phyloP scores from a whole-genome alignment of 768 basidiomycete species.

The Lentinula sp. region DNA sequence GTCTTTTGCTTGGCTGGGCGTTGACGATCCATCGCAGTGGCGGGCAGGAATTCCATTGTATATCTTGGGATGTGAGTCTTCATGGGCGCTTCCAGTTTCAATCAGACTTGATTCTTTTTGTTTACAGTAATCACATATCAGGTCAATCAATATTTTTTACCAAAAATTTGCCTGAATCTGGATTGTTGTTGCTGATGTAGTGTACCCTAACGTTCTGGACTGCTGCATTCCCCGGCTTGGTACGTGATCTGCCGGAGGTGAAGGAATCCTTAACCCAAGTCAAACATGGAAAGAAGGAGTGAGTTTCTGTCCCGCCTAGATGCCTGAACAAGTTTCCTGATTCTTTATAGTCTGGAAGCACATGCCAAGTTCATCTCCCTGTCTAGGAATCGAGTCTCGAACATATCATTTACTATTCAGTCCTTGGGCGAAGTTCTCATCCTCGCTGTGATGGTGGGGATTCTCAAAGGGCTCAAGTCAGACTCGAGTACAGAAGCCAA shows the following conservation, averaged over 20 bases:
- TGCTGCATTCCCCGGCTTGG: slow-evolving; percentile 74
- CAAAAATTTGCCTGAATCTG: background rate
- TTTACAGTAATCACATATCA: slow-evolving; percentile 65
- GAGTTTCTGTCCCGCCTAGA: slow-evolving; percentile 6
- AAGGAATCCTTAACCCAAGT: slow-evolving; percentile 39
- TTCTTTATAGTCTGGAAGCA: slow-evolving; percentile 31
- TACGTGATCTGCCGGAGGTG: slow-evolving; percentile 66
- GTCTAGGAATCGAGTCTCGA: slow-evolving; percentile 66
- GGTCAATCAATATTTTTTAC: slow-evolving; percentile 20
- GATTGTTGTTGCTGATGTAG: slow-evolving; percentile 19
- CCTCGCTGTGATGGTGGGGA: slow-evolving; percentile 69
- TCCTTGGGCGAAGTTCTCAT: slow-evolving; percentile 68
- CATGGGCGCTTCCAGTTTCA: background rate
- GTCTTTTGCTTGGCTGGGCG: slow-evolving; percentile 75
- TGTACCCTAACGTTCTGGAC: slow-evolving; percentile 78
- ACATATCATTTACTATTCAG: slow-evolving; percentile 65
- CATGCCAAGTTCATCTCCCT: slow-evolving; percentile 57
- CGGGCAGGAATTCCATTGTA: slow-evolving; percentile 55
- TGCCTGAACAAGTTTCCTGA: background rate
- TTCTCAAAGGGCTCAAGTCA: slow-evolving; percentile 58
- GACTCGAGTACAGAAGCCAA: slow-evolving; percentile 63
- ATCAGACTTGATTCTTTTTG: slow-evolving; percentile 7
- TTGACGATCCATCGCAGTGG: slow-evolving; percentile 61
- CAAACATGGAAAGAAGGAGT: slow-evolving; percentile 42
- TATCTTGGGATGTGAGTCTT: slow-evolving; percentile 51